A percentile compares a stretch with the other conserved stretches of the same genome.
Conservation (phyloP, 116 monocot genomes). For the Zostera marina region DNA sequence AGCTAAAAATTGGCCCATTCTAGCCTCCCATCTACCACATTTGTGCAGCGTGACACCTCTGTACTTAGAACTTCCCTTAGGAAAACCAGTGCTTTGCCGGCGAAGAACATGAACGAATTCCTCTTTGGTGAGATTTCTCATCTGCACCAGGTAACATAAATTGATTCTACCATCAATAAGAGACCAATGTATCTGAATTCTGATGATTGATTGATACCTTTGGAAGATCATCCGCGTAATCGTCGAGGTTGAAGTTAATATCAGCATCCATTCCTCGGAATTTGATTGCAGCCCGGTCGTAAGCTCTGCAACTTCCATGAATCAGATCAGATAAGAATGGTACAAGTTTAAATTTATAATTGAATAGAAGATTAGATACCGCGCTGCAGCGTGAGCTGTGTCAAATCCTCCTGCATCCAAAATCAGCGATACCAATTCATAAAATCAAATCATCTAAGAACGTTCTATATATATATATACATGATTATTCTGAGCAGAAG, state of each 20-base stretch:
- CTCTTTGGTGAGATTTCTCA: constrained; percentile 60
- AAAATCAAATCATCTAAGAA: neutral
- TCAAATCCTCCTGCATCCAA: constrained; percentile 68
- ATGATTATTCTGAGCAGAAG: no score
- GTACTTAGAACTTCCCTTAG: constrained; percentile 58
- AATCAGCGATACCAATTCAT: neutral
- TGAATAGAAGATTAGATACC: constrained; percentile 12
- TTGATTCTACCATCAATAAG: neutral
- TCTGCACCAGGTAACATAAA: constrained; percentile 15
- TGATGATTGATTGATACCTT: no score
- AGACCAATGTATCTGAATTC: neutral
- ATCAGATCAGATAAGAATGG: neutral
- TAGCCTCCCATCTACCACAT: constrained; percentile 85
- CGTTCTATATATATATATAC: no score
- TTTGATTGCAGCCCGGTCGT: constrained; percentile 68
- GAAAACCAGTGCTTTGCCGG: constrained; percentile 51
- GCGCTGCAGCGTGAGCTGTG: constrained; percentile 62
- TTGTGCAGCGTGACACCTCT: constrained; percentile 71
- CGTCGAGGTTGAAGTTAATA: constrained; percentile 61
- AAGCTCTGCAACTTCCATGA: constrained; percentile 26
- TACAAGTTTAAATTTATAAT: neutral
- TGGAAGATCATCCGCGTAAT: constrained; percentile 60
- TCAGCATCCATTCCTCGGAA: constrained; percentile 67
- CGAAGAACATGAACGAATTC: constrained; percentile 71
- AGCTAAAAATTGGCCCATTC: constrained; percentile 62